Base-by-base conservation (phyloP, 139 green algal species). In the Micromonas pusilla region DNA sequence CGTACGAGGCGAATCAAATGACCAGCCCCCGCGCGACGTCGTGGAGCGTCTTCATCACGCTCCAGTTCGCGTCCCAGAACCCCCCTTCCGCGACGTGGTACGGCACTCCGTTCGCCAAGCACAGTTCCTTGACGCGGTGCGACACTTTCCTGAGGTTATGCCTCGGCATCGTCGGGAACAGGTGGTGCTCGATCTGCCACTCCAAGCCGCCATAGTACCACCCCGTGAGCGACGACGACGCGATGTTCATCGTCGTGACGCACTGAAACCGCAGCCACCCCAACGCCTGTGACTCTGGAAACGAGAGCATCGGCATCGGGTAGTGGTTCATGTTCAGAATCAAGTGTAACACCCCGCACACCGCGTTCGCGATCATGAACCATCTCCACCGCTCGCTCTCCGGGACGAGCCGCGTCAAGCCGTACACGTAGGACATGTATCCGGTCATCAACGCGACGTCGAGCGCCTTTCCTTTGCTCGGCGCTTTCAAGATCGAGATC, bases 161-260 rank as follows among this genome's bases (percentile, higher is more conserved):
- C 13, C 85, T 70, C 1, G 82, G 85, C 71, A 91, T 31, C 45
- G 54, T 67, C 0, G 87, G 87, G 70, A 88, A 91, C 19, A 91
- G 72, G 78, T 91, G 87, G 82, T 91, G 87, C 81, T 91, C 87
- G 32, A 91, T 83, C 81, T 91, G 87, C 70, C 83, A 88, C 73
- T 91, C 85, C 31, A 91, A 73, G 0, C 87, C 87, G 30, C 87
- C 87, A 57, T 91, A 82, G 68, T 87, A 86, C 87, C 87, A 91
- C 76, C 89, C 84, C 77, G 80, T 62, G 86, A 80, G 87, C 13
- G 30, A n/a, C 5, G 79, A 81, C 65, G 86, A 88, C 54, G 36
- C 80, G 75, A 83, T 82, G 82, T 91, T 85, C 64, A 87, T 74
- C n/a, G 87, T 90, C 0, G 45, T 66, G 23, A 63, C 37, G 34